Base-by-base conservation (phyloP, 768 basidiomycete genomes). In the Kwoniella europaea region DNA sequence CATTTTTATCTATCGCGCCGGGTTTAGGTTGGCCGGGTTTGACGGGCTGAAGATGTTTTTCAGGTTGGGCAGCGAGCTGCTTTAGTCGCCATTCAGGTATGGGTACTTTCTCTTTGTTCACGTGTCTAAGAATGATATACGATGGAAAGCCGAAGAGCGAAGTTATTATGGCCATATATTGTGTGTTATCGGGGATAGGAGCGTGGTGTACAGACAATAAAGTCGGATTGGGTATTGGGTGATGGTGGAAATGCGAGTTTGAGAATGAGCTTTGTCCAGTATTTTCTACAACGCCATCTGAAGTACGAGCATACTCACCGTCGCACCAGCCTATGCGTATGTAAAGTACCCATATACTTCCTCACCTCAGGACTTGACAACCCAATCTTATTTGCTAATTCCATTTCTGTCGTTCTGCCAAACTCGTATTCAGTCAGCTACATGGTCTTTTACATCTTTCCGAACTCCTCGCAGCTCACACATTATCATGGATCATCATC, bases 401-500 rank as follows among this genome's bases (percentile, higher is more conserved):
- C 63, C 24, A 52, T 43, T 22, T 70, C 68, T 5, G 68, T 65
- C 27, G 60, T 70, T 29, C 67, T n/a, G 9, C 13, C 20, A 27
- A 16, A 5, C 13, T 52, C 50, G n/a, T 15, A 56, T 7, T 6
- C 5, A 35, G 35, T 35, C 35, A 35, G 35, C 35, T 35, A 35
- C 35, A 35, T 35, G 35, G 5, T 5, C 35, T 35, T 7, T 20
- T 12, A 10, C 60, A 18, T 13, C 63, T 24, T 35, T 1, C 35
- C 35, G 6, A 35, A 35, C 7, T 35, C 35, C 35, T 35, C 41
- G 13, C 43, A 57, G 46, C 96, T 91, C 88, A 98, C 95, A 94
- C 93, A 74, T 92, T 90, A 85, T 94, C 90, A 73, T 91, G 90
- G 70, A 93, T 89, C 82, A 99, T 89, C 85, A 96, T 92, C 86